Base-by-base conservation (phyloP, 2,329 filamentous ascomycete species). In the Cladophialophora psammophila region DNA sequence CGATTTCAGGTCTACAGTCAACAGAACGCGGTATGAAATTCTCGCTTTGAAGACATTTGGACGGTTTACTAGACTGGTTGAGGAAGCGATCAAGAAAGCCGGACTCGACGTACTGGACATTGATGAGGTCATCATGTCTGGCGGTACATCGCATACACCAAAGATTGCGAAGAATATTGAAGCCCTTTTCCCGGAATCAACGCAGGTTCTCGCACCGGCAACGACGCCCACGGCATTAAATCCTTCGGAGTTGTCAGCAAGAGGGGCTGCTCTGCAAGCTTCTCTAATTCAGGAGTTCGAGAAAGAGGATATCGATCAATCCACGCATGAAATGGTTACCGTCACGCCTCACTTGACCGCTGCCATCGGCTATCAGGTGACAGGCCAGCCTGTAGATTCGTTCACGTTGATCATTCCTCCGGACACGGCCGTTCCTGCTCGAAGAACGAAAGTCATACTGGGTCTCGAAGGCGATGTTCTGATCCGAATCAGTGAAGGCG, bases 211-310 rank as follows among this genome's bases (percentile, higher is more conserved):
- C 71, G 92, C 95, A 1, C 95, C 94, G 53, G 90, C 93, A 65
- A 97, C 94, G 63, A 88, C 84, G 72, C 75, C 90, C 45, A 85
- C 84, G 32, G 91, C 94, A 70, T 89, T 98, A 82, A 98, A 98
- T 87, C 95, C 95, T 71, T 95, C 93, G 3, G 94, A 98, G 83
- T 86, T 97, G 64, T 85, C 90, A 75, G 91, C 92, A 70, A 90
- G 95, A 71, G 95, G 95, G 76, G 95, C 95, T 68, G 94, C 95
- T 36, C 93, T 99, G 74, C 95, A 99, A 82, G 95, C 95, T 42
- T 96, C 90, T 68, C 84, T 99, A 71, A 93, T 99, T 79, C 90
- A 94, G 80, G 94, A 97, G 80, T 99, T 96, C 80, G 95, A 99
- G 75, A 86, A 88, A 73, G 90, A 93, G 72, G 94, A 98, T 77